Conservation (phyloP, 2,329 filamentous ascomycete species). For the Aspergillus uvarum region DNA sequence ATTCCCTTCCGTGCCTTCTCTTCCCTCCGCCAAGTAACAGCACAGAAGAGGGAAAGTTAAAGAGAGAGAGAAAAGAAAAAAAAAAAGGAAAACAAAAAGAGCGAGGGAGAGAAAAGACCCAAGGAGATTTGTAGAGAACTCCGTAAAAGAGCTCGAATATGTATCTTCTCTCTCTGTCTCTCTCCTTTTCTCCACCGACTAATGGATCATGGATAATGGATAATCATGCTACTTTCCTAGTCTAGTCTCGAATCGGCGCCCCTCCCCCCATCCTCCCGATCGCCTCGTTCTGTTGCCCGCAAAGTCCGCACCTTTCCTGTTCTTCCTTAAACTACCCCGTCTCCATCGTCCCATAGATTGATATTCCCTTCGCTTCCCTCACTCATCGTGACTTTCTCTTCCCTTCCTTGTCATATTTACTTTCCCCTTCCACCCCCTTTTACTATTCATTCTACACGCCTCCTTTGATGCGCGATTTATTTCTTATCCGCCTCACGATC, state of each 20-base stretch:
- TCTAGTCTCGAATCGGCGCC: background rate
- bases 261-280: background rate
- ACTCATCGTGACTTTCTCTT: background rate
- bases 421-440: background rate
- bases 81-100: background rate
- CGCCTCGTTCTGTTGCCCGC: constrained; percentile 6
- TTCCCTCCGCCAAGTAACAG: too few relatives aligned
- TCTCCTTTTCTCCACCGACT: background rate
- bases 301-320: background rate
- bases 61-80: background rate
- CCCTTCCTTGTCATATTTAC: background rate
- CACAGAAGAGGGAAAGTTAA: too few relatives aligned
- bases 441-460: background rate
- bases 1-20: too few relatives aligned
- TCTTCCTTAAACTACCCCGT: background rate
- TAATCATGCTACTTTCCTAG: constrained; percentile 2
- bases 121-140: too few relatives aligned
- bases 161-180: background rate
- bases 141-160: background rate
- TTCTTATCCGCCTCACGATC: background rate
- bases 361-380: background rate
- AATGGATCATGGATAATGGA: background rate
- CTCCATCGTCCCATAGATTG: background rate
- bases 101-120: too few relatives aligned
- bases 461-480: background rate